Conservation (phyloP, 495 filamentous ascomycete species). For the Podospora didyma region DNA sequence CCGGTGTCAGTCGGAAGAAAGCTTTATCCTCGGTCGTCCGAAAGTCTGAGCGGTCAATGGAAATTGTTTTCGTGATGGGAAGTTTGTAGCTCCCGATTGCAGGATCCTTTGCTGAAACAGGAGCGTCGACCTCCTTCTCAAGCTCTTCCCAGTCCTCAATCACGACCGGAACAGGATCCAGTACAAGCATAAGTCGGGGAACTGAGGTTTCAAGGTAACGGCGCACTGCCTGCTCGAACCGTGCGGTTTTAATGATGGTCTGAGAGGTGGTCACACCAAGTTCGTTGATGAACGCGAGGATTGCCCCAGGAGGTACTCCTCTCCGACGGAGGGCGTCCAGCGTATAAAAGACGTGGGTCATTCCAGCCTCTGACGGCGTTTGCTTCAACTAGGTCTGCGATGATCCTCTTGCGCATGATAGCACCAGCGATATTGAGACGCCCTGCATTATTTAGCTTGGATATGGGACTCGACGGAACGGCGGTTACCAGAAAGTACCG, state of each 20-base stretch:
- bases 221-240: slow-evolving; percentile 47
- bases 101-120: slow-evolving; percentile 69
- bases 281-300: too few relatives aligned
- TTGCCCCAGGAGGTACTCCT: slow-evolving; percentile 74
- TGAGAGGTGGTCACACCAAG: slow-evolving; percentile 26
- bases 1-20: slow-evolving; percentile 86
- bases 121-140: slow-evolving; percentile 53
- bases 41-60: slow-evolving; percentile 88
- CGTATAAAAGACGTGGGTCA: slow-evolving; percentile 81
- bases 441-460: slow-evolving; percentile 29
- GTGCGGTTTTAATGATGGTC: slow-evolving; percentile 57
- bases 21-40: slow-evolving; percentile 72
- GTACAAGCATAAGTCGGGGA: slow-evolving; percentile 77
- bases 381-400: slow-evolving; percentile 66
- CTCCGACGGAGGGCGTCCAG: slow-evolving; percentile 74
- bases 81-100: slow-evolving; percentile 50
- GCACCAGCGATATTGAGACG: slow-evolving; percentile 66
- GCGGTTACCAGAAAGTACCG: too few relatives aligned
- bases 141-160: slow-evolving; percentile 66
- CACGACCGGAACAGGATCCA: slow-evolving; percentile 60
- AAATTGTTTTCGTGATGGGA: slow-evolving; percentile 73
- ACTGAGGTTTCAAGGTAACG: slow-evolving; percentile 75
- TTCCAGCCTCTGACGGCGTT: slow-evolving; percentile 77
- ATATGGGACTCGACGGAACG: too few relatives aligned
- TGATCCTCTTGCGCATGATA: slow-evolving; percentile 72